Evolutionary conservation across 2,329 filamentous ascomycete genomes (phyloP), one percentile per base, ranked within the genome.

Genomic region (Xylariaceae sp.): DNA sequence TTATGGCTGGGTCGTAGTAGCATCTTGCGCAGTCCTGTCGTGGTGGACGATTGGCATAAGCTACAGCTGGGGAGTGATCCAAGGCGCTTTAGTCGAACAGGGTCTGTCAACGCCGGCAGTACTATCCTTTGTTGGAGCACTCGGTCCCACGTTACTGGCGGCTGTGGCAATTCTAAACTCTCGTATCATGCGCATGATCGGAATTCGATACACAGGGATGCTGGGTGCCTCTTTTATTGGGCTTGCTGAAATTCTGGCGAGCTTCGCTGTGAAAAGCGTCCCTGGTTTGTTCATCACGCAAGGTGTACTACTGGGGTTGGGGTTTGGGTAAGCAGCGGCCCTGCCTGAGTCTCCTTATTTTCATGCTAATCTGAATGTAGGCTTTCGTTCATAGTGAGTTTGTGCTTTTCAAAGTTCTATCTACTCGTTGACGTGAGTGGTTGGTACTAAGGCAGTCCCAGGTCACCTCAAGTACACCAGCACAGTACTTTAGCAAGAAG

Each of bases 401-500:
- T n/a, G 3, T 3, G 12, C 14, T 49, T 16, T 39, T 16, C 17
- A 14, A 2, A 4, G n/a, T 36, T n/a, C n/a, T n/a, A n/a, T 4
- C 2, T 17, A 12, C 19, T 8, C 8, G 9, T 29, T 33, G 12
- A 41, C 3, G 1, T 31, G 6, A 19, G 50, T 21, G 12, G 11
- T 6, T 37, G 6, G 12, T 37, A 11, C 53, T 62, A 46, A 62
- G 9, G 2, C 14, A 9, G 7, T 51, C 68, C 68, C 12, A 64
- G 73, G 76, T 82, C 2, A 74, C 78, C n/a, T 79, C 78, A 2
- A 74, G 76, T 0, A 74, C 77, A 0, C 76, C 82, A 2, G 75
- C 81, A 0, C 83, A 85, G 59, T 86, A 84, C 60, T 86, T 87
- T 56, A 76, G 70, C 40, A 73, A 73, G 2, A 82, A 78, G 57